Percentiles rank a stretch among this genome's conserved stretches.
Evolutionary conservation across 2,329 filamentous ascomycete species (phyloP).

Genomic region (Bimuria novae-zelandiae): DNA sequence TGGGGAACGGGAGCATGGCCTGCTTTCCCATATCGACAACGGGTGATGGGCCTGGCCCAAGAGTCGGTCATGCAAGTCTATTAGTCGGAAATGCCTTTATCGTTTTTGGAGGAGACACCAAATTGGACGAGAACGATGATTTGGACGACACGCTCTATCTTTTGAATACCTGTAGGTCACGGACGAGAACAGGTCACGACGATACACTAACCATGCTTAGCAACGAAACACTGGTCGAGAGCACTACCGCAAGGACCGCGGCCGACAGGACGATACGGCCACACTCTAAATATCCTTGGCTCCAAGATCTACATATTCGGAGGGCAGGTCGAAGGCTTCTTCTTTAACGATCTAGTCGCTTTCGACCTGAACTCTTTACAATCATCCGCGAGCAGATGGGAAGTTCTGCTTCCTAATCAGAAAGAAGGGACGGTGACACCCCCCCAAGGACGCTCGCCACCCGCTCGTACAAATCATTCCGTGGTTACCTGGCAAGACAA

Average conservation of each 20-base stretch:
- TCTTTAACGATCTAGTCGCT: conserved; percentile 95
- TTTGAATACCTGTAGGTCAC: conserved; percentile 87
- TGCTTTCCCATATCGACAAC: conserved; percentile 93
- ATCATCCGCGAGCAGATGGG: conserved; percentile 89
- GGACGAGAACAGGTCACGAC: background rate
- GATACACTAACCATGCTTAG: conserved; percentile 56
- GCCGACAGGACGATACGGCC: conserved; percentile 90
- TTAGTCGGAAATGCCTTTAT: conserved; percentile 98
- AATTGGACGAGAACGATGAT: conserved; percentile 88
- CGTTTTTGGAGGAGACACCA: conserved; percentile 97
- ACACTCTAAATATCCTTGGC: conserved; percentile 93
- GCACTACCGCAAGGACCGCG: conserved; percentile 84
- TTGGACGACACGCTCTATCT: conserved; percentile 96
- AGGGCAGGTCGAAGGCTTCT: conserved; percentile 94
- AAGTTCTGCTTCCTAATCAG: conserved; percentile 77
- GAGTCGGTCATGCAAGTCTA: conserved; percentile 91
- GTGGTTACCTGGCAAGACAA: conserved; percentile 91
- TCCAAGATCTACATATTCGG: conserved; percentile 98
- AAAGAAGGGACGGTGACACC: conserved; percentile 55
- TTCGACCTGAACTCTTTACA: conserved; percentile 97
- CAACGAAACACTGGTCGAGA: conserved; percentile 96
- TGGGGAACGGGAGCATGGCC: conserved; percentile 76
- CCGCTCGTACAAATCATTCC: conserved; percentile 91
- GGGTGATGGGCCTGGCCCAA: conserved; percentile 89
- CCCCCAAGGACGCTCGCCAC: conserved; percentile 58